Conservation (phyloP, 768 basidiomycete species). For the Trametopsis cervina region DNA sequence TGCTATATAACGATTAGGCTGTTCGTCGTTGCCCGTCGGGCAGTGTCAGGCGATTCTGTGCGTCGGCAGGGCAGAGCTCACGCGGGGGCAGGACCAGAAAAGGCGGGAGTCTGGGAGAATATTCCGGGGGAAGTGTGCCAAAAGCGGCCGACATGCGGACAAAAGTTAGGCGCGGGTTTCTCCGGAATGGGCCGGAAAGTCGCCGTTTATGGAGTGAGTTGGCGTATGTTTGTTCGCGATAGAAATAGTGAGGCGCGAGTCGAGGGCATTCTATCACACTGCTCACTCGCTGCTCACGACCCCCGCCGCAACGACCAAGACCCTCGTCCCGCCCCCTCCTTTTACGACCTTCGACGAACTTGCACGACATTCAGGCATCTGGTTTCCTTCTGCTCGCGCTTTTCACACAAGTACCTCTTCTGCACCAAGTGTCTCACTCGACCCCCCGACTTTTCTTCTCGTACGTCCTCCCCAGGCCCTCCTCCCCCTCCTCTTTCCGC, state of each 20-base stretch:
- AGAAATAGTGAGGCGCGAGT: conserved; percentile 8
- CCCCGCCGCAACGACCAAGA: conserved; percentile 6
- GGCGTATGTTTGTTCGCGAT: conserved; percentile 9
- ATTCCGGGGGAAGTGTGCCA: background rate
- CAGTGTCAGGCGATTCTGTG: no score
- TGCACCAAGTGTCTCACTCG: conserved; percentile 23
- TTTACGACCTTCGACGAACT: conserved; percentile 45
- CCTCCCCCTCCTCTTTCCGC: conserved; percentile 17
- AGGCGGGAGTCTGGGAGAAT: no score
- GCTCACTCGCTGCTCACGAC: conserved; percentile 7
- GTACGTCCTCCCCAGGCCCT: conserved; percentile 16
- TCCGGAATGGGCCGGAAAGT: conserved; percentile 7
- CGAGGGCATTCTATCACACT: conserved; percentile 14
- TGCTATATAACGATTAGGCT: background rate
- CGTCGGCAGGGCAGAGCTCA: no score
- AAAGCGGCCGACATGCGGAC: background rate
- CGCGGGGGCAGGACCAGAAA: background rate
- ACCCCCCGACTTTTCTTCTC: conserved; percentile 16
- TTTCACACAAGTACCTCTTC: conserved; percentile 24
- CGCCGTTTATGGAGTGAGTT: conserved; percentile 2
- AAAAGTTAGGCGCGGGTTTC: background rate
- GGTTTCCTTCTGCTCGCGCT: conserved; percentile 30
- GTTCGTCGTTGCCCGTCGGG: no score
- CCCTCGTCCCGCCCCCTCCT: conserved; percentile 5
- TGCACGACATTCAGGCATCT: conserved; percentile 48